These are phyloP conservation scores for Lactifluus pinguis DNA, from an alignment of 768 basidiomycete species.

Conservation along the genomic window DNA sequence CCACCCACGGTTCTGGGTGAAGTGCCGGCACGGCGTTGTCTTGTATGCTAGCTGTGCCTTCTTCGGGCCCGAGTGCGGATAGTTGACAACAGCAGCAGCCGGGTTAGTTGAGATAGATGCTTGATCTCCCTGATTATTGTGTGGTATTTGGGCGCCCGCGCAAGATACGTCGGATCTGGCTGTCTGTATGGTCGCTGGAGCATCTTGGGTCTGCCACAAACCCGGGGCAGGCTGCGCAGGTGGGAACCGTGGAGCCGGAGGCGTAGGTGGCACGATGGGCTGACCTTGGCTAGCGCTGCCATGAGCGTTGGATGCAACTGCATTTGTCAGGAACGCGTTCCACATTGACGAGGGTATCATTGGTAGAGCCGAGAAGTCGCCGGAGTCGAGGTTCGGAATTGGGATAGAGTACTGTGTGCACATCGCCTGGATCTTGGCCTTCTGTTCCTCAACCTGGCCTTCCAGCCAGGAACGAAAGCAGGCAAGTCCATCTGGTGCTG, in stretches of 20 bases:
- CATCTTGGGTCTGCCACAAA: neutral
- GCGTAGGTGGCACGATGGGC: neutral
- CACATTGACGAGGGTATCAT: neutral
- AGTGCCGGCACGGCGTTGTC: conserved; percentile 10
- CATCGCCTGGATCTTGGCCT: conserved; percentile 4
- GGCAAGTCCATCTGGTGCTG: neutral
- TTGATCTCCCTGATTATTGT: neutral
- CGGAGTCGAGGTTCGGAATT: conserved; percentile 2
- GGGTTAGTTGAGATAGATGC: neutral
- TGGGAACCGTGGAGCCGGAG: neutral
- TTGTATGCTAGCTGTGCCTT: conserved; percentile 5
- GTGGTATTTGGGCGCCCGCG: too few relatives aligned
- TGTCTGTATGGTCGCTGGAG: neutral
- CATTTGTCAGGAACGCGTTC: neutral
- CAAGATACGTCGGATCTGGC: neutral
- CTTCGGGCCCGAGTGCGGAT: neutral
- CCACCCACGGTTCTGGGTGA: conserved; percentile 5
- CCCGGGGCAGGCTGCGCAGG: neutral
- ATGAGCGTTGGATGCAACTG: neutral
- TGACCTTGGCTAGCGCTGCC: neutral
- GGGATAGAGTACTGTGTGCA: conserved; percentile 4
- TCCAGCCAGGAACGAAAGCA: neutral
- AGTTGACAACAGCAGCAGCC: neutral
- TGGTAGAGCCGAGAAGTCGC: neutral
- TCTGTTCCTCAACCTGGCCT: neutral